Base-by-base conservation (phyloP, 768 basidiomycete genomes). In the Boletellus ananiceps region DNA sequence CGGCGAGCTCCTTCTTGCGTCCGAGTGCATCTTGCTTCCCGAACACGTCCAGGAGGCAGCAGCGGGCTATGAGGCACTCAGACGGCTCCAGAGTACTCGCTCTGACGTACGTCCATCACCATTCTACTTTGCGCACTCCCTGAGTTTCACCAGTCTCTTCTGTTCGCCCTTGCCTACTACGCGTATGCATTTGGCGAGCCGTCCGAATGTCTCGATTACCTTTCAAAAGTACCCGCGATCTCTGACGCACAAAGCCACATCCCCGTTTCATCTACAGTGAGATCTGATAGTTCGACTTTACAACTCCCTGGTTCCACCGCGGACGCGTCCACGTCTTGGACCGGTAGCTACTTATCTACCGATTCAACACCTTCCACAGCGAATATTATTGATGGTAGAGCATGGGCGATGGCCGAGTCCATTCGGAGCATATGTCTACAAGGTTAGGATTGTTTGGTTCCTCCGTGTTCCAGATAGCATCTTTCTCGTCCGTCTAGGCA, bases 361-460 rank as follows among this genome's bases (percentile, higher is more conserved):
- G 65, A 69, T n/a, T 56, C 71, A 5, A 64, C 75, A 16, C 56
- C 70, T 1, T 71, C 71, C 5, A 58, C 73, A 21, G 69, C 79
- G 4, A 83, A 86, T 51, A 76, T 88, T 42, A 73, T 72, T 44
- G 84, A 89, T 59, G 86, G 85, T 14, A 76, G 79, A 58, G 79
- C 76, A 21, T 92, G 87, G 88, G 78, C 82, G 0, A 72, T 85
- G 56, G 73, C 78, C 13, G 90, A 93, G 62, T 76, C 82, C 2
- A 69, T 93, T 50, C 79, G 92, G 33, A 87, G 86, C 43, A 69
- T 84, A 40, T 91, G 89, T 65, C 68, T 93, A 21, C 79, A 86
- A 74, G 92, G 92, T 89, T 32, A 54, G 72, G 64, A 5, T 4
- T 29, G 13, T 33, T 14, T 46, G 23, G 45, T 38, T 44, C 27